Evolutionary conservation across 805 yeast genomes (phyloP), one percentile per base, ranked within the genome.

Genomic region (Ogataea dorogensis): DNA sequence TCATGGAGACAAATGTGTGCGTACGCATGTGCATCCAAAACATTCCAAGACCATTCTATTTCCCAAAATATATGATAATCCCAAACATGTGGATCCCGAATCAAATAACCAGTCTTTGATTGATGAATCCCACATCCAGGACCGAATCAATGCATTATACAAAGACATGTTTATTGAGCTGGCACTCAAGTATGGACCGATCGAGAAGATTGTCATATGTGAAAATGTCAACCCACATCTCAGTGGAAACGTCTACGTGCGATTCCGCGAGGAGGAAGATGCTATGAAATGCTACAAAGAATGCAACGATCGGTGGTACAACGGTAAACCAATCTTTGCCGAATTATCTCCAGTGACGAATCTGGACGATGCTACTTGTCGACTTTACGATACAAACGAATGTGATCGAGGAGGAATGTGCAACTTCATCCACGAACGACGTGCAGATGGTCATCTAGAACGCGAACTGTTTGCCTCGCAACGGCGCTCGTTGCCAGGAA

Each of bases 401-500:
- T 89, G 98, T 55, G 73, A 70, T n/a, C 71, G 97, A 54, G 91
- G 88, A 2, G 84, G 80, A 20, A 73, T 75, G 51, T 89, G 98
- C 61, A 89, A 89, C 59, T 88, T 85, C 59, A 82, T 87, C 74
- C 98, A 89, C 58, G 70, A 81, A 3, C 68, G 79, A 49, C 60
- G 69, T 24, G 86, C 94, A 0, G 54, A 73, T 2, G 51, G 52
- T 5, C 35, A 20, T 5, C 25, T 56, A 4, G 50, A 49, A 22
- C 40, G 46, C 17, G 46, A 30, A 7, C 28, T 54, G n/a, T 44
- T 32, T 36, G 41, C 43, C 14, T 40, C 53, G 25, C 52, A 54
- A 31, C 33, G 42, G 10, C 40, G 34, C 24, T 24, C 28, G 13
- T n/a, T 20, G 29, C 33, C 29, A 12, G 24, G 21, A 10, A 31